Percentiles rank a stretch among this genome's conserved stretches.
phyloP scores from a whole-genome alignment of 148 eudicot genomes.

The Pouteria glomerata region DNA sequence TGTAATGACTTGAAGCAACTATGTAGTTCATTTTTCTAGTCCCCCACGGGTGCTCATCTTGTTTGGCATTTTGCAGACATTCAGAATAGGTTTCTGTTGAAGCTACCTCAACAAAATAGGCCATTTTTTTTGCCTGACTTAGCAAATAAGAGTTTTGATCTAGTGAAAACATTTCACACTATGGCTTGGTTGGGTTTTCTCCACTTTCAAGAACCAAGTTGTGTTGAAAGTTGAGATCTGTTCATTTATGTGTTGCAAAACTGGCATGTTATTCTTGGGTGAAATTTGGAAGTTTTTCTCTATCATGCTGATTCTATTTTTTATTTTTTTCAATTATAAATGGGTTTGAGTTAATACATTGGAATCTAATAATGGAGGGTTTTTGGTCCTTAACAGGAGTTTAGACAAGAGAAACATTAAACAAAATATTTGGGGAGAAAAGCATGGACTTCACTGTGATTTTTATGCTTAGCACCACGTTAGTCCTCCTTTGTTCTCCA shows the following conservation, averaged over 20 bases:
- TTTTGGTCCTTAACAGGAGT: constrained; percentile 23
- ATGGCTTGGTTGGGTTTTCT: neutral
- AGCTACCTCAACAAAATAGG: neutral
- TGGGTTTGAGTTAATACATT: no score
- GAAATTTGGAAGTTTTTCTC: neutral
- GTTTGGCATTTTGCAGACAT: neutral
- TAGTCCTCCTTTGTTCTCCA: constrained; percentile 31
- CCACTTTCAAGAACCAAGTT: no score
- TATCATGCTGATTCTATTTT: neutral
- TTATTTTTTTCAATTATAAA: no score
- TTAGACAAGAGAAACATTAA: constrained; percentile 8
- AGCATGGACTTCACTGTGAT: constrained; percentile 26
- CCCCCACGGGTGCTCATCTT: neutral
- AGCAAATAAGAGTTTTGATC: neutral
- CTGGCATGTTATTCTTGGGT: neutral
- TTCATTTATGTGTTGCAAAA: neutral
- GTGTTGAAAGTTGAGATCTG: constrained; percentile 1
- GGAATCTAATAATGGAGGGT: constrained; percentile 8
- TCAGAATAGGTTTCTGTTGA: neutral
- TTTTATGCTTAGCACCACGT: constrained; percentile 21
- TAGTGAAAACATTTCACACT: neutral
- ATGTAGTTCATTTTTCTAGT: neutral
- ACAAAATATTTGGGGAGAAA: neutral
- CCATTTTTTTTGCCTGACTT: neutral
- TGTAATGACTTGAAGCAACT: neutral